Evolutionary conservation across 345 rosid species (phyloP), one percentile per base, ranked within the genome.

Genomic region (Kandelia obovata): DNA sequence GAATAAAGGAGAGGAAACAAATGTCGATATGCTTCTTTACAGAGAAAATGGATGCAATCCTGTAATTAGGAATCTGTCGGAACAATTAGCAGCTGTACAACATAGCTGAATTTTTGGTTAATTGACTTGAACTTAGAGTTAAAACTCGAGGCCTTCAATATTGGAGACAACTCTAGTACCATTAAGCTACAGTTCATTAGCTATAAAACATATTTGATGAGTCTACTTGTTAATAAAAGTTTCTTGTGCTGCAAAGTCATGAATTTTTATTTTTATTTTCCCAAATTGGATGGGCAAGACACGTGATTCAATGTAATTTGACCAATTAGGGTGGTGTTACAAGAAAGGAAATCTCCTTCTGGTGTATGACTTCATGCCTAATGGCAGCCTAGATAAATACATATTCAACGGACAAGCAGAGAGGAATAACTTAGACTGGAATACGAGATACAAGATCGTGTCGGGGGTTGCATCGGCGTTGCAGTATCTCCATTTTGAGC

Each of bases 341-440:
- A 69, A 80, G 72, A 74, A 78, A 25, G 77, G 88, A 62, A 70
- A 72, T 71, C 77, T 82, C 55, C 75, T 80, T 5, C 61, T 85
- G 1, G 88, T 78, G n/a, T 80, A 82, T 9, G 83, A 85, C 25
- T 78, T 69, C 82, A 82, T 85, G 88, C 81, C 88, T 10, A 85
- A 85, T 23, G 83, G 88, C 9, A 85, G 88, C 75, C 23, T 85
- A 53, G 88, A 85, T 69, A 61, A 60, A 28, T 77, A 82, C 67
- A 70, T 80, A 15, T 76, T 55, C 15, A 3, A 71, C 53, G 74
- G 34, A 19, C 26, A 35, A 37, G 32, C 79, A 0, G 63, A 72
- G 53, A 61, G 57, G 56, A 52, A 53, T 13, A 57, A 70, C 16
- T 53, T 82, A 23, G 60, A 53, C 15, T 80, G 88, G 86, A 46